A percentile compares a stretch with the other conserved stretches of the same genome.
These are phyloP conservation scores for Phlyctochytrium planicorne DNA, from an alignment of 192 early-diverging fungal species.

Conservation along the genomic window DNA sequence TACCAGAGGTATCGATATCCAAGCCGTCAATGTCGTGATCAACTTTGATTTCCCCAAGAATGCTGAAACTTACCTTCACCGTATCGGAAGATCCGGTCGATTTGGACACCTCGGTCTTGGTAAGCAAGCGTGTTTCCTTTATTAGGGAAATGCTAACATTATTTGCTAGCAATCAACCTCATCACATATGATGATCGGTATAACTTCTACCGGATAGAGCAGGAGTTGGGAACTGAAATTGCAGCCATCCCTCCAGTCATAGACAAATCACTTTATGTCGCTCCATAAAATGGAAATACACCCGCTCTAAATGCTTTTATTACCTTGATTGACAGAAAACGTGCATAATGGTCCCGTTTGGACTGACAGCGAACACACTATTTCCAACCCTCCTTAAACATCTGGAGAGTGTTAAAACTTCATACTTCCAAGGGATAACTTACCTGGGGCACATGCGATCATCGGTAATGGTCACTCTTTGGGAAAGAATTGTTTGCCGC, in stretches of 20 bases:
- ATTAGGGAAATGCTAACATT: background rate
- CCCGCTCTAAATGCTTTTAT: background rate
- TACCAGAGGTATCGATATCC: constrained; percentile 99
- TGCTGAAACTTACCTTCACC: constrained; percentile 97
- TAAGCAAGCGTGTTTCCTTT: background rate
- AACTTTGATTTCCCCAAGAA: constrained; percentile 99
- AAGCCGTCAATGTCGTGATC: constrained; percentile 99
- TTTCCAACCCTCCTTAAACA: constrained; percentile 44
- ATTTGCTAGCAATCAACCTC: constrained; percentile 84
- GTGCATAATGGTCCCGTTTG: constrained; percentile 71
- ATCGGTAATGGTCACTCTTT: constrained; percentile 66
- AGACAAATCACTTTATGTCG: constrained; percentile 82
- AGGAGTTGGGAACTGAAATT: constrained; percentile 97
- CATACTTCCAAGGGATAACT: constrained; percentile 10
- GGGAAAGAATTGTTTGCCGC: constrained; percentile 54
- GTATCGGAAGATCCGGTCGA: constrained; percentile 96
- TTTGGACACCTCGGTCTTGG: constrained; percentile 88
- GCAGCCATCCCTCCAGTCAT: constrained; percentile 96
- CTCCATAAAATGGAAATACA: constrained; percentile 21
- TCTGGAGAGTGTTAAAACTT: constrained; percentile 5
- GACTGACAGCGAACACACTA: constrained; percentile 75
- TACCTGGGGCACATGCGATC: constrained; percentile 76
- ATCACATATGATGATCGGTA: constrained; percentile 98
- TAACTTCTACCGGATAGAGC: constrained; percentile 98
- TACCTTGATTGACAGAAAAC: constrained; percentile 52